phyloP scores from a whole-genome alignment of 495 filamentous ascomycete species.

The Penicilliopsis zonata region DNA sequence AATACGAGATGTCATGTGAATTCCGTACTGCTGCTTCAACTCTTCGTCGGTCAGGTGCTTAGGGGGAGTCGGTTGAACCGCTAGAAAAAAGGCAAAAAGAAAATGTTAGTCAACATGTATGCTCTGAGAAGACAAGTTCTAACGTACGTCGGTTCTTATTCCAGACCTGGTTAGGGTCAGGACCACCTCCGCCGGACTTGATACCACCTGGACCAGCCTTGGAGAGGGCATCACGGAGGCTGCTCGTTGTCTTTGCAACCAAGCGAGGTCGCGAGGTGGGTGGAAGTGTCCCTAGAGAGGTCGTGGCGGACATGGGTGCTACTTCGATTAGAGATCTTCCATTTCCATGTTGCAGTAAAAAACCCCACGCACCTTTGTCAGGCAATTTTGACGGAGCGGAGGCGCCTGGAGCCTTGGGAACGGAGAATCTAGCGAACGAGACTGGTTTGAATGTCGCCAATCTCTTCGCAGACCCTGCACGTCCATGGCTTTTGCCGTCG shows the following conservation, averaged over 20 bases:
- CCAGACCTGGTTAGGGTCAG: conserved; percentile 76
- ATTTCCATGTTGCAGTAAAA: not conserved
- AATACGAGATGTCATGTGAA: conserved; percentile 87
- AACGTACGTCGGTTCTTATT: conserved; percentile 92
- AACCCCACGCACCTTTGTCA: conserved; percentile 36
- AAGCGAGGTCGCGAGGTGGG: conserved; percentile 44
- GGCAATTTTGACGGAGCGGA: conserved; percentile 40
- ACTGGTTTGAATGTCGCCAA: conserved; percentile 85
- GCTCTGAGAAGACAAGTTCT: conserved; percentile 1
- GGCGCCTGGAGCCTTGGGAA: conserved; percentile 40
- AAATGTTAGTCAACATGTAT: conserved; percentile 12
- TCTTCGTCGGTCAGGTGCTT: conserved; percentile 98
- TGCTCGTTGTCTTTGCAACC: conserved; percentile 53
- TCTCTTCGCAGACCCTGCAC: conserved; percentile 68
- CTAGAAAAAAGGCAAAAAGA: conserved; percentile 35
- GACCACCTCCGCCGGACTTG: conserved; percentile 38
- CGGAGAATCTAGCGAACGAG: conserved; percentile 71
- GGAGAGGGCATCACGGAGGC: conserved; percentile 39
- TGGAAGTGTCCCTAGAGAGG: conserved; percentile 27
- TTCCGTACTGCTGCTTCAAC: conserved; percentile 87
- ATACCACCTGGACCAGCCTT: conserved; percentile 30
- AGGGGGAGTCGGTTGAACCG: conserved; percentile 62
- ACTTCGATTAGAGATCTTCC: conserved; percentile 11
- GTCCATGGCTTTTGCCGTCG: conserved; percentile 48
- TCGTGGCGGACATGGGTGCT: conserved; percentile 30